Conservation (phyloP, 768 basidiomycete genomes). For the Leccinum imitatum region DNA sequence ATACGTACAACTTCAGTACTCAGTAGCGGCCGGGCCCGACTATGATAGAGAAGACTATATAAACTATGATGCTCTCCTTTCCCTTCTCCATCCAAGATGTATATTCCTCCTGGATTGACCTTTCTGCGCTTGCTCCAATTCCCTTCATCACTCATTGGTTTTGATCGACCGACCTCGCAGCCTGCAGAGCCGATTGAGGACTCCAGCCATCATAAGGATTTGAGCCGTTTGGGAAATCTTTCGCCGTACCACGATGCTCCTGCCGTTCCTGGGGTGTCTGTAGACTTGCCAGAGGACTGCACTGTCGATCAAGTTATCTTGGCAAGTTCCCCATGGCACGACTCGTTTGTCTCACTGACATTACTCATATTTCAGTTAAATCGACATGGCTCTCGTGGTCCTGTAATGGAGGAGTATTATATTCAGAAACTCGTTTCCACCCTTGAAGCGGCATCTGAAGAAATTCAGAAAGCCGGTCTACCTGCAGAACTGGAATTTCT, state of each 20-base stretch:
- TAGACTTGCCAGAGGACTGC: slow-evolving; percentile 39
- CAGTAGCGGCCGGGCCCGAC: too few species aligned
- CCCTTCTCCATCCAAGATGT: slow-evolving; percentile 7
- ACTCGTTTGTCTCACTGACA: background rate
- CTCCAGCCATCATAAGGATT: background rate
- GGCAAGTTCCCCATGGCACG: slow-evolving; percentile 21
- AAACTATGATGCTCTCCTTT: background rate
- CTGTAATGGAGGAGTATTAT: slow-evolving; percentile 25
- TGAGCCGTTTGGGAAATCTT: slow-evolving; percentile 33
- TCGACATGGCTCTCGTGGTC: slow-evolving; percentile 43
- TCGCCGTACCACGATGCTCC: slow-evolving; percentile 39
- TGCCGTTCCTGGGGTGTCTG: slow-evolving; percentile 25
- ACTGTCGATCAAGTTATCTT: slow-evolving; percentile 40
- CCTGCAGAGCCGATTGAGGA: background rate
- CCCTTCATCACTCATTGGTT: slow-evolving; percentile 3
- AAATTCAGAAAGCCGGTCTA: slow-evolving; percentile 30
- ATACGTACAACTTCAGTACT: too few species aligned
- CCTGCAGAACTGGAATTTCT: slow-evolving; percentile 37
- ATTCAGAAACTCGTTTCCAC: slow-evolving; percentile 34
- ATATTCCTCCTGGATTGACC: slow-evolving; percentile 14
- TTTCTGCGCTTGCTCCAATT: slow-evolving; percentile 18
- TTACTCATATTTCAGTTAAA: slow-evolving; percentile 32
- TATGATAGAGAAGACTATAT: background rate
- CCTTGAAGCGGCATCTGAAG: slow-evolving; percentile 24
- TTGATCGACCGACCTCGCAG: background rate